Evolutionary conservation across 2,329 filamentous ascomycete genomes (phyloP).

Genomic region (Arthrobotrys sphaeroides): DNA sequence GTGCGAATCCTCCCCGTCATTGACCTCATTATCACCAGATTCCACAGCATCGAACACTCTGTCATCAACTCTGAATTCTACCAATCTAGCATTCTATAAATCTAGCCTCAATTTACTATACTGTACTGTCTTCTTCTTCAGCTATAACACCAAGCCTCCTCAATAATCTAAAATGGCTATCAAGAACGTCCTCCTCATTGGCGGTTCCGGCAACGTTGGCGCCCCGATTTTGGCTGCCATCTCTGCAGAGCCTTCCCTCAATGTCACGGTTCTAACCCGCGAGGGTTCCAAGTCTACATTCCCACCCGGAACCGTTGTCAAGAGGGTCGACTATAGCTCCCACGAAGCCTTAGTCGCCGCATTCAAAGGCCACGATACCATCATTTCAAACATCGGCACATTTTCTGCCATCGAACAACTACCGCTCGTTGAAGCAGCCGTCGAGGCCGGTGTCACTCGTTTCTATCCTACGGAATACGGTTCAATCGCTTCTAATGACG

Average conservation of each 20-base stretch:
- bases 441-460: constrained; percentile 69
- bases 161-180: constrained; percentile 28
- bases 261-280: constrained; percentile 69
- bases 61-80: not conserved
- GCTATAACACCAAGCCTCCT: not conserved
- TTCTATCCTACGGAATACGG: constrained; percentile 72
- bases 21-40: constrained; percentile 1
- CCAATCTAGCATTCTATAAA: not conserved
- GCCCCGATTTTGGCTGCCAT: constrained; percentile 30
- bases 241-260: constrained; percentile 59
- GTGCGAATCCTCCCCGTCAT: not conserved
- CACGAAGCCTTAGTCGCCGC: constrained; percentile 65
- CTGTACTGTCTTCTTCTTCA: not conserved
- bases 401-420: constrained; percentile 63
- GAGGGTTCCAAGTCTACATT: constrained; percentile 61
- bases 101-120: not conserved
- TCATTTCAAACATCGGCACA: constrained; percentile 65
- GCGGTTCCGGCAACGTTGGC: constrained; percentile 40
- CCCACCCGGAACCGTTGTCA: constrained; percentile 62
- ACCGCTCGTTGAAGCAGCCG: constrained; percentile 68
- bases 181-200: constrained; percentile 49
- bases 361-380: constrained; percentile 68
- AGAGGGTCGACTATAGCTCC: constrained; percentile 65
- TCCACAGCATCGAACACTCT: not conserved
- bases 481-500: constrained; percentile 60